Percentiles rank a stretch among this genome's conserved stretches.
Evolutionary conservation across 768 basidiomycete genomes (phyloP).

Genomic region (Terana coerulea): DNA sequence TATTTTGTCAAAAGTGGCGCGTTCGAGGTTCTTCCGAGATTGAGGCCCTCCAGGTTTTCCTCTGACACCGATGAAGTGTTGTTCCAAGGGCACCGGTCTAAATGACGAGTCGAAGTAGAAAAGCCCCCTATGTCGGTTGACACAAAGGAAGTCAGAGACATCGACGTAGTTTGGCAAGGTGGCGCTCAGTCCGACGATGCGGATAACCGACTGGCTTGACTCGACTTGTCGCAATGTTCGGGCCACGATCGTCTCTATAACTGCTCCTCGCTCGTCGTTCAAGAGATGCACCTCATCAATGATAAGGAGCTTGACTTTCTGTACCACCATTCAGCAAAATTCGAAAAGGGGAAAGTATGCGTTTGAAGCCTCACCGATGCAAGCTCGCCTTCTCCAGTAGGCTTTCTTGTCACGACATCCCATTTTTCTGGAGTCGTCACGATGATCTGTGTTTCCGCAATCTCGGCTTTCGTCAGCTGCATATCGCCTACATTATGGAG

Average conservation of each 20-base stretch:
- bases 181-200: slow-evolving; percentile 93
- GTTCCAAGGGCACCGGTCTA: slow-evolving; percentile 92
- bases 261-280: slow-evolving; percentile 97
- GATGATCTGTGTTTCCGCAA: slow-evolving; percentile 93
- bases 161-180: slow-evolving; percentile 97
- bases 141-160: slow-evolving; percentile 92
- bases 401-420: slow-evolving; percentile 98
- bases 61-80: slow-evolving; percentile 91
- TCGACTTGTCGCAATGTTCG: slow-evolving; percentile 95
- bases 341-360: background rate
- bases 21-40: slow-evolving; percentile 84
- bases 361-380: slow-evolving; percentile 60
- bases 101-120: slow-evolving; percentile 99
- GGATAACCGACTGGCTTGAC: slow-evolving; percentile 91
- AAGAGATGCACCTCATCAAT: slow-evolving; percentile 97
- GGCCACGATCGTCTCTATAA: slow-evolving; percentile 97
- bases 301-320: slow-evolving; percentile 92
- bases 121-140: slow-evolving; percentile 79
- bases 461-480: slow-evolving; percentile 93
- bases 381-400: slow-evolving; percentile 95
- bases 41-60: slow-evolving; percentile 77
- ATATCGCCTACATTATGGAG: slow-evolving; percentile 64
- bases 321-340: background rate
- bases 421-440: slow-evolving; percentile 99
- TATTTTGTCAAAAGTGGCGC: slow-evolving; percentile 87